Conservation (phyloP, 306 rosid species). For the Inga leiocalycina region DNA sequence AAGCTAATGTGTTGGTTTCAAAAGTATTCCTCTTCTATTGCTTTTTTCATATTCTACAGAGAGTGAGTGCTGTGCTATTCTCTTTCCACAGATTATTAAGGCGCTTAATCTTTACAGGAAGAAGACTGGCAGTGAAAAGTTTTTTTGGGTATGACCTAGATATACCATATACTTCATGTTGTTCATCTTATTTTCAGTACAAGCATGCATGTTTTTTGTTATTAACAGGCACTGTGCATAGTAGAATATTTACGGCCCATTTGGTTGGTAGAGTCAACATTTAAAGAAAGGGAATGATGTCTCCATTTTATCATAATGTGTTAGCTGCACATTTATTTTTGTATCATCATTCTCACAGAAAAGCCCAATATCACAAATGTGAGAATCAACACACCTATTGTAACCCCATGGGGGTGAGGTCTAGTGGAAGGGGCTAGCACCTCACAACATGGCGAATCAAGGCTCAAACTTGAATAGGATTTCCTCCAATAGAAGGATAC, state of each 20-base stretch:
- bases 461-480: too few species aligned
- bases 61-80: constrained; percentile 20
- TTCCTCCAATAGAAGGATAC: too few species aligned
- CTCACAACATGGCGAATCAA: too few species aligned
- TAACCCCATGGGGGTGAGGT: too few species aligned
- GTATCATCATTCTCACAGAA: background rate
- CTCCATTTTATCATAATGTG: background rate
- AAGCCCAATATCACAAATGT: background rate
- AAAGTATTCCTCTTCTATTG: constrained; percentile 1
- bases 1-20: constrained; percentile 11
- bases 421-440: too few species aligned
- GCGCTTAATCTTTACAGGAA: constrained; percentile 95
- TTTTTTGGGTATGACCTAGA: constrained; percentile 79
- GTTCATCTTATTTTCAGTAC: background rate
- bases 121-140: constrained; percentile 77
- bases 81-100: constrained; percentile 76
- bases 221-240: background rate
- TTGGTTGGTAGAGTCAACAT: background rate
- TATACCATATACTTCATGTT: background rate
- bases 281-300: background rate
- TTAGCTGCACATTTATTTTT: background rate
- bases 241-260: background rate
- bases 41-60: background rate
- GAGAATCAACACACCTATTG: background rate
- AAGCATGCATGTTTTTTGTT: background rate